Conservation (phyloP, 1,139 yeast genomes). For the Blastobotrys elegans region DNA sequence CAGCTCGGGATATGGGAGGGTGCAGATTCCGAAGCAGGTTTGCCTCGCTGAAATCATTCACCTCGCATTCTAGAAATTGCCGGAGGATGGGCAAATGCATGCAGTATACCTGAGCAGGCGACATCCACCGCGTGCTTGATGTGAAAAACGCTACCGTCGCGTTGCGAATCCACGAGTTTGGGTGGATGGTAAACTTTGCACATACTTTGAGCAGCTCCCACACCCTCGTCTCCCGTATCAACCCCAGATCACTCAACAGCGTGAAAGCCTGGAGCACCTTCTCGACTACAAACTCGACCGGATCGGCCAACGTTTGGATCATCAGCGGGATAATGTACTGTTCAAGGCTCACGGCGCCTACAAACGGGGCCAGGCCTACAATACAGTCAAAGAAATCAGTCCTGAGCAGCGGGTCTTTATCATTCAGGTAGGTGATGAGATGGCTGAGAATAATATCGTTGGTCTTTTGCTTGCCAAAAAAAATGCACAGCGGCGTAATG, state of each 20-base stretch:
- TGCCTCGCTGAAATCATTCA: slow-evolving; percentile 61
- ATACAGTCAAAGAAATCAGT: slow-evolving; percentile 70
- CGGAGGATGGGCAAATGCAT: slow-evolving; percentile 77
- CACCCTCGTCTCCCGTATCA: slow-evolving; percentile 42
- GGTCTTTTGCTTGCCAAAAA: slow-evolving; percentile 81
- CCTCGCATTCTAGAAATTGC: slow-evolving; percentile 71
- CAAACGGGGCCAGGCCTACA: slow-evolving; percentile 69
- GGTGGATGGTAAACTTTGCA: slow-evolving; percentile 63
- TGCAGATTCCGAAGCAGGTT: slow-evolving; percentile 60
- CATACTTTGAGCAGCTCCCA: slow-evolving; percentile 50
- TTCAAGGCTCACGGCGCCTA: slow-evolving; percentile 79
- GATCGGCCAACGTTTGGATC: slow-evolving; percentile 75
- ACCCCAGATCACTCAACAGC: slow-evolving; percentile 50
- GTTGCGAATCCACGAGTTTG: slow-evolving; percentile 82
- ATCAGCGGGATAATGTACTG: slow-evolving; percentile 83
- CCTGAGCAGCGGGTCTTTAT: slow-evolving; percentile 61
- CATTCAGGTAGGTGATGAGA: slow-evolving; percentile 85
- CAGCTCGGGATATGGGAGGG: slow-evolving; percentile 60
- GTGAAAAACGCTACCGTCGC: slow-evolving; percentile 58
- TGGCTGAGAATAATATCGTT: slow-evolving; percentile 88
- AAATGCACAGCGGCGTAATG: slow-evolving; percentile 69
- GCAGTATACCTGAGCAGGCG: slow-evolving; percentile 78
- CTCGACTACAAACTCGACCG: slow-evolving; percentile 79
- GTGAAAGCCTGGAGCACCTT: slow-evolving; percentile 65
- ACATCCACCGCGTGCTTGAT: slow-evolving; percentile 55